Percentiles rank a stretch among this genome's conserved stretches.
These are phyloP conservation scores for Colletotrichum sp. DNA, from an alignment of 2,329 filamentous ascomycete genomes.

Conservation along the genomic window DNA sequence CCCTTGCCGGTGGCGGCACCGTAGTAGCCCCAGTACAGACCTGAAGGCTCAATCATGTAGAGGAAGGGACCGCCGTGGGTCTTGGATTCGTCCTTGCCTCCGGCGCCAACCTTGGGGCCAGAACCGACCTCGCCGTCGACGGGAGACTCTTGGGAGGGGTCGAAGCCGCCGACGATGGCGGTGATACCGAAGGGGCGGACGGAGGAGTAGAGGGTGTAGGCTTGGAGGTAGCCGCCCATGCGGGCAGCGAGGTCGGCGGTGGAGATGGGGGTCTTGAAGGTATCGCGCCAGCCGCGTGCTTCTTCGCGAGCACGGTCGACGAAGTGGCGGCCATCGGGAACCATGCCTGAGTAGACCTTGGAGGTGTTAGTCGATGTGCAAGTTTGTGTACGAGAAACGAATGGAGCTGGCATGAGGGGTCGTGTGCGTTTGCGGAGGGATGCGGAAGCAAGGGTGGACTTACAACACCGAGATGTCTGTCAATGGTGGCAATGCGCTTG, in stretches of 20 bases:
- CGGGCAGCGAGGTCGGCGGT: slow-evolving; percentile 86
- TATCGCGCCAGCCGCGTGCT: slow-evolving; percentile 86
- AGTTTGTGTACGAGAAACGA: background rate
- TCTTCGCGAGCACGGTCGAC: slow-evolving; percentile 94
- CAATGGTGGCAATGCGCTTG: slow-evolving; percentile 94
- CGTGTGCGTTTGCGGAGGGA: background rate
- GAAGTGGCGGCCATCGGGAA: slow-evolving; percentile 95
- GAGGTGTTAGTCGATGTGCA: background rate
- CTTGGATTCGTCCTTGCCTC: slow-evolving; percentile 77
- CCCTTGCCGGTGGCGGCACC: slow-evolving; percentile 97
- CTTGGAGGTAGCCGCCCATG: slow-evolving; percentile 95
- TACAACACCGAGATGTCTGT: slow-evolving; percentile 93
- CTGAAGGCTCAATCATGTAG: slow-evolving; percentile 99
- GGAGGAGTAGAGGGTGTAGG: slow-evolving; percentile 95
- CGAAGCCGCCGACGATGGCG: slow-evolving; percentile 91
- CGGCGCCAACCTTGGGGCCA: slow-evolving; percentile 79
- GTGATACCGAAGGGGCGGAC: slow-evolving; percentile 97
- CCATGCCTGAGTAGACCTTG: slow-evolving; percentile 92
- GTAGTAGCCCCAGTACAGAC: slow-evolving; percentile 98
- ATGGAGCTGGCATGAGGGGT: background rate
- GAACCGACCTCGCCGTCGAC: slow-evolving; percentile 91
- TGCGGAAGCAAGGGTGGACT: slow-evolving; percentile 37
- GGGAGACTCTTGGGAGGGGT: slow-evolving; percentile 82
- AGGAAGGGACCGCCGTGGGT: slow-evolving; percentile 89
- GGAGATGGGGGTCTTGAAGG: slow-evolving; percentile 94